These are phyloP conservation scores for Kluyveromyces wickerhamii DNA, from an alignment of 805 yeast species.

Conservation along the genomic window DNA sequence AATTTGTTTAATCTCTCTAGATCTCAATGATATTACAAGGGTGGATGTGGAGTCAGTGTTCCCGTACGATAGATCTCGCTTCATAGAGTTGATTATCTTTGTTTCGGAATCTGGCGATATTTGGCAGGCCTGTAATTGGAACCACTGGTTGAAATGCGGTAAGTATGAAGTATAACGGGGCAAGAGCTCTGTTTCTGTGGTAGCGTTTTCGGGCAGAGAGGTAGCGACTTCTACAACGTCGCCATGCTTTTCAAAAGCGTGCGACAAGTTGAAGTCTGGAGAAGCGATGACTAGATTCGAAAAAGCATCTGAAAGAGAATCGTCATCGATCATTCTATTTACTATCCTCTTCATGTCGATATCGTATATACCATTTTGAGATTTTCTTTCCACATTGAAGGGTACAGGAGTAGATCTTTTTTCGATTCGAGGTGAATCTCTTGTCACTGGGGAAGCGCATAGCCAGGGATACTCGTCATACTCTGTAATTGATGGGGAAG, in stretches of 20 bases:
- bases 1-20: constrained; percentile 33
- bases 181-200: constrained; percentile 14
- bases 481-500: constrained; percentile 31
- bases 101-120: constrained; percentile 41
- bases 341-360: constrained; percentile 14
- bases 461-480: constrained; percentile 38
- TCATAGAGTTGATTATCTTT: constrained; percentile 44
- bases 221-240: constrained; percentile 14
- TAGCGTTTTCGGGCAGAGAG: constrained; percentile 10
- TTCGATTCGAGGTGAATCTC: constrained; percentile 20
- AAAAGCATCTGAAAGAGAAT: constrained; percentile 25
- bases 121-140: constrained; percentile 47
- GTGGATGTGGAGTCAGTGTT: constrained; percentile 17
- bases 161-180: constrained; percentile 24
- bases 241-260: constrained; percentile 4
- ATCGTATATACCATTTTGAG: constrained; percentile 1
- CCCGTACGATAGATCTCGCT: constrained; percentile 35
- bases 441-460: constrained; percentile 15
- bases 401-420: constrained; percentile 3
- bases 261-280: not conserved
- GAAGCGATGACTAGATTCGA: constrained; percentile 4
- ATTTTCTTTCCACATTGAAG: not conserved
- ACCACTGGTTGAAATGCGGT: constrained; percentile 28
- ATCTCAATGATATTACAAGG: constrained; percentile 29
- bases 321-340: constrained; percentile 16